Conservation (phyloP, 2,329 filamentous ascomycete genomes). For the Capronia americana region DNA sequence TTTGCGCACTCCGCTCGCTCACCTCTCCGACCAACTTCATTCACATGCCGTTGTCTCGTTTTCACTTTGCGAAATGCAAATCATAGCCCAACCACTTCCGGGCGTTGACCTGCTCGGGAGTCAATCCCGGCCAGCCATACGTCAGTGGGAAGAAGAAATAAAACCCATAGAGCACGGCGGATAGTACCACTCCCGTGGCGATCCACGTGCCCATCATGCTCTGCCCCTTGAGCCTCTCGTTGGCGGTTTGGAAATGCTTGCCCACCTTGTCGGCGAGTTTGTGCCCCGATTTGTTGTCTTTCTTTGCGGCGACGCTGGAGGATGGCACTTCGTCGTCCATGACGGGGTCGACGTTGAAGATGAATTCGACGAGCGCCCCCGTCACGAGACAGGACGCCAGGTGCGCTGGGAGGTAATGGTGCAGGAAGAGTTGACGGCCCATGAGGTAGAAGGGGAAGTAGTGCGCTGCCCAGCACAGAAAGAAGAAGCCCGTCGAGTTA, state of each 20-base stretch:
- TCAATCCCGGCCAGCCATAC: conserved; percentile 89
- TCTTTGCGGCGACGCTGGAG: conserved; percentile 43
- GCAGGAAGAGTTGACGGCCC: conserved; percentile 96
- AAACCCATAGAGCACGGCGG: conserved; percentile 75
- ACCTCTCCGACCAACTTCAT: background rate
- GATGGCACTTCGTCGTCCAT: conserved; percentile 53
- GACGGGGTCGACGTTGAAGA: conserved; percentile 86
- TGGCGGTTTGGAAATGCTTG: conserved; percentile 74
- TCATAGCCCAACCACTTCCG: conserved; percentile 98
- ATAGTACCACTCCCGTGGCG: conserved; percentile 72
- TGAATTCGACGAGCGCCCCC: conserved; percentile 89
- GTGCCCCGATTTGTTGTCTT: conserved; percentile 43
- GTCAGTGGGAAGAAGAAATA: conserved; percentile 94
- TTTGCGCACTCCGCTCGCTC: background rate
- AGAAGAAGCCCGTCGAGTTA: conserved; percentile 99
- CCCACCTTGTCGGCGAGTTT: conserved; percentile 51
- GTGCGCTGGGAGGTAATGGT: conserved; percentile 96
- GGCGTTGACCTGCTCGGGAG: conserved; percentile 72
- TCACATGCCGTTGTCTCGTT: background rate
- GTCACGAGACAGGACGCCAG: conserved; percentile 88
- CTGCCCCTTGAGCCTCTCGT: conserved; percentile 79
- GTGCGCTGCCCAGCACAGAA: conserved; percentile 95
- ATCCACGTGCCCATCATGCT: conserved; percentile 81
- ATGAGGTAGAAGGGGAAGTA: conserved; percentile 98
- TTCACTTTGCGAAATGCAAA: conserved; percentile 96